These are phyloP conservation scores for Teratosphaeria pseudoeucalypti DNA, from an alignment of 2,329 filamentous ascomycete species.

Conservation along the genomic window DNA sequence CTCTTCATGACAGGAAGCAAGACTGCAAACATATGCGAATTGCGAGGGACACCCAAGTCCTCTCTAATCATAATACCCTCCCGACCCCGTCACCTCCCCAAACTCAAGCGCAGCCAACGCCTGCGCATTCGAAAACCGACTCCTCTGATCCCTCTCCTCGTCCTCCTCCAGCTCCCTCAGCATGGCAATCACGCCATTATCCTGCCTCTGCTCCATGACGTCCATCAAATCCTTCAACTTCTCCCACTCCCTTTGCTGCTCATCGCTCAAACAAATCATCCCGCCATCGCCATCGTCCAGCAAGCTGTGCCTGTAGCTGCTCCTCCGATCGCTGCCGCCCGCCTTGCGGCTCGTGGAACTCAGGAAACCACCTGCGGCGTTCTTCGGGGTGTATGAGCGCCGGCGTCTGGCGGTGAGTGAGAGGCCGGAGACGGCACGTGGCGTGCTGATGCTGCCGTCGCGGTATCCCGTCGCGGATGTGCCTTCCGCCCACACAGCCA, in stretches of 20 bases:
- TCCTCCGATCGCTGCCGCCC: constrained; percentile 11
- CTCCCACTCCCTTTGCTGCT: constrained; percentile 19
- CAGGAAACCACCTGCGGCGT: constrained; percentile 17
- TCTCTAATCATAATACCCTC: not conserved
- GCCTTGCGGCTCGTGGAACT: constrained; percentile 12
- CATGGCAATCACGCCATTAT: constrained; percentile 4
- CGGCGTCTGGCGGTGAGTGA: constrained; percentile 9
- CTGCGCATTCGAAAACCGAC: constrained; percentile 11
- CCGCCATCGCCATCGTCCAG: constrained; percentile 10
- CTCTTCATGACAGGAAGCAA: not conserved
- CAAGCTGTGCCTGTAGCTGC: constrained; percentile 8
- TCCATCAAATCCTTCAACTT: constrained; percentile 13
- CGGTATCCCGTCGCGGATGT: not conserved
- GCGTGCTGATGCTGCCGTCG: constrained; percentile 4
- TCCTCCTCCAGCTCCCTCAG: constrained; percentile 3
- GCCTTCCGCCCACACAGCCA: not conserved
- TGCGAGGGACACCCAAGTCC: not conserved
- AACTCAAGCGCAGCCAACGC: constrained; percentile 20
- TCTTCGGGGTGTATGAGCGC: constrained; percentile 12
- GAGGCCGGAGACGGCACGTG: constrained; percentile 12
- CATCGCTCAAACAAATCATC: constrained; percentile 17
- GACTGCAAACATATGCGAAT: not conserved
- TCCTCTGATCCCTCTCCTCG: constrained; percentile 1
- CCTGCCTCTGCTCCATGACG: constrained; percentile 2
- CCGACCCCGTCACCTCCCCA: constrained; percentile 6